Percentiles rank a stretch among this genome's conserved stretches.
Conservation (phyloP, 768 basidiomycete species). For the Suillus luteus region DNA sequence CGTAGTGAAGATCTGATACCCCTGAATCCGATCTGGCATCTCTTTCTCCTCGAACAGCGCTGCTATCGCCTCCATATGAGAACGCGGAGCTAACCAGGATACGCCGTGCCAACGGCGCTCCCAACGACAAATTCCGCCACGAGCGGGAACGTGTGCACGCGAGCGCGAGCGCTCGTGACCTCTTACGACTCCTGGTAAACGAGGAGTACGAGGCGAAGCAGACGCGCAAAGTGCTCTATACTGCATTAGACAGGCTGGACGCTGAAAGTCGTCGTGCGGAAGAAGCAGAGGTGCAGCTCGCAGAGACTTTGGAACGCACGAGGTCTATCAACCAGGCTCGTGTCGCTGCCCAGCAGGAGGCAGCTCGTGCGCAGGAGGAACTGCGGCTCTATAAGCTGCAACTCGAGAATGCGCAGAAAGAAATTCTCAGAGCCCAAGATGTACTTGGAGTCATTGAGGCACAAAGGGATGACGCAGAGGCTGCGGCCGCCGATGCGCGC, state of each 20-base stretch:
- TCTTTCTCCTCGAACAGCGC: constrained; percentile 29
- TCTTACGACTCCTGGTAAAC: constrained; percentile 37
- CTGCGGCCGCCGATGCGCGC: constrained; percentile 46
- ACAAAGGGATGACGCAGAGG: constrained; percentile 51
- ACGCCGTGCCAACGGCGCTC: constrained; percentile 28
- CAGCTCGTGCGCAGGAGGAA: constrained; percentile 44
- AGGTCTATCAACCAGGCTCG: constrained; percentile 36
- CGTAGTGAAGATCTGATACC: constrained; percentile 14
- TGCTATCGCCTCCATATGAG: constrained; percentile 31
- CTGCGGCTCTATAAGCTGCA: constrained; percentile 58
- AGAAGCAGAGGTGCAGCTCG: constrained; percentile 35
- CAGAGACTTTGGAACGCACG: constrained; percentile 31
- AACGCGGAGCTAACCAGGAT: constrained; percentile 11
- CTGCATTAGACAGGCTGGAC: constrained; percentile 41
- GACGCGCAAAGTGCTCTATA: constrained; percentile 39
- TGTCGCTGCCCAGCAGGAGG: constrained; percentile 31
- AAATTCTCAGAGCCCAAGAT: constrained; percentile 57
- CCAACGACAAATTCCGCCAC: constrained; percentile 34
- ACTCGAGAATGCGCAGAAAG: constrained; percentile 58
- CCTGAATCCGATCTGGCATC: constrained; percentile 32
- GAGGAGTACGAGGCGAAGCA: constrained; percentile 45
- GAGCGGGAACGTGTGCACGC: constrained; percentile 38
- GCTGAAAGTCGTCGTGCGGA: constrained; percentile 39
- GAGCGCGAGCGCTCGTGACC: constrained; percentile 28
- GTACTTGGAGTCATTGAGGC: constrained; percentile 50